Base-by-base conservation (phyloP, 768 basidiomycete genomes). In the Agrocybe praecox region DNA sequence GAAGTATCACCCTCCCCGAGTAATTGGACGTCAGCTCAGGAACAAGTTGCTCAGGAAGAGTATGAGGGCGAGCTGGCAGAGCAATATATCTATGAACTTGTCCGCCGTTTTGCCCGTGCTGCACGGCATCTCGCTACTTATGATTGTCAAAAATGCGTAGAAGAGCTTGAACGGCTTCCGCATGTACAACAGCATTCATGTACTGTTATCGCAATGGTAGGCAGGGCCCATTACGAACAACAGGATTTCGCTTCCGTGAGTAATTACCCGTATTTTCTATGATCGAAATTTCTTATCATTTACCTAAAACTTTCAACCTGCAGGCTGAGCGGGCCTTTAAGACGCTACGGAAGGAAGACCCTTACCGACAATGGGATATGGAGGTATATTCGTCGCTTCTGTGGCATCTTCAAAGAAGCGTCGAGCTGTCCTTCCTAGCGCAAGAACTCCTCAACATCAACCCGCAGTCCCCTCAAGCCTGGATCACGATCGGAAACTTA, bases 401-500 rank as follows among this genome's bases (percentile, higher is more conserved):
- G 45, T 99, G 96, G 96, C 96, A 98, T 73, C 76, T 97, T 48
- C 89, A 92, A 67, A 83, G 86, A 62, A 85, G 84, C 61, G 86
- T 94, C 51, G 84, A 90, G 62, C 81, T 99, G 56, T 95, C 96
- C 3, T 94, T 89, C 76, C 81, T 99, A 33, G 92, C 96, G 1
- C 96, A 98, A 72, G 93, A 96, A 61, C 78, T 98, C 44, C 84
- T 97, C 64, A 85, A 87, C 52, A 88, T 95, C 68, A 80, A 89
- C 62, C 85, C 94, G n/a, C 84, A 83, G 55, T 86, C 90, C 22
- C 76, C 96, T 11, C 85, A 96, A 67, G 86, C 95, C 15, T 99
- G 97, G 97, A 97, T 98, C 62, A 92, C 95, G 1, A 87, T 94
- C 24, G 97, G 97, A 51, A 99, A 99, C 75, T 78, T 93, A 65